These are phyloP conservation scores for Beta macrorhiza DNA, from an alignment of 179 eudicot genomes.

Conservation along the genomic window DNA sequence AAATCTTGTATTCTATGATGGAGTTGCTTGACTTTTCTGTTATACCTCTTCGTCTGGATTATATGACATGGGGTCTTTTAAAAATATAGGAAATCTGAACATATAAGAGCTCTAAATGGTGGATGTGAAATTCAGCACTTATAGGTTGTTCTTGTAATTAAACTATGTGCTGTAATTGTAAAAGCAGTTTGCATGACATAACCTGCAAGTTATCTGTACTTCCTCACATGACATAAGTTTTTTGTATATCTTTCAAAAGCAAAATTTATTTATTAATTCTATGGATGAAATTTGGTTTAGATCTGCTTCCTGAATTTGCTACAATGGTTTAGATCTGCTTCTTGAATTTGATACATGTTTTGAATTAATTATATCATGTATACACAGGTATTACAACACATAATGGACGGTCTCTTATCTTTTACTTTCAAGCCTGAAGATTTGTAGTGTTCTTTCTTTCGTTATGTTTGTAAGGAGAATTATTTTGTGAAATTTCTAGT, in stretches of 20 bases:
- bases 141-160: too few species aligned
- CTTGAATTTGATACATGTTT: slow-evolving; percentile 3
- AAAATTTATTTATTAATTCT: neutral
- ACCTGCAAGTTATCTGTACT: too few species aligned
- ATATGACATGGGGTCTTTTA: too few species aligned
- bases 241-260: neutral
- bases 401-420: slow-evolving; percentile 79
- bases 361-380: slow-evolving; percentile 14
- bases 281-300: neutral
- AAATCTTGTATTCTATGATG: too few species aligned
- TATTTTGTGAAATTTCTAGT: neutral
- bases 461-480: slow-evolving; percentile 61
- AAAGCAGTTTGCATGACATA: too few species aligned
- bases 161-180: too few species aligned
- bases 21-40: too few species aligned
- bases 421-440: slow-evolving; percentile 73
- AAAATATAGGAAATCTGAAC: too few species aligned
- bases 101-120: too few species aligned
- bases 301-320: too few species aligned
- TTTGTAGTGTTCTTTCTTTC: slow-evolving; percentile 86
- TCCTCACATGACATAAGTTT: neutral
- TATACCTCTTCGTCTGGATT: too few species aligned
- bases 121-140: too few species aligned
- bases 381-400: slow-evolving; percentile 89
- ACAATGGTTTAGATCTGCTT: neutral